Conservation (phyloP, 2,329 filamentous ascomycete species). For the Alternaria sp. region DNA sequence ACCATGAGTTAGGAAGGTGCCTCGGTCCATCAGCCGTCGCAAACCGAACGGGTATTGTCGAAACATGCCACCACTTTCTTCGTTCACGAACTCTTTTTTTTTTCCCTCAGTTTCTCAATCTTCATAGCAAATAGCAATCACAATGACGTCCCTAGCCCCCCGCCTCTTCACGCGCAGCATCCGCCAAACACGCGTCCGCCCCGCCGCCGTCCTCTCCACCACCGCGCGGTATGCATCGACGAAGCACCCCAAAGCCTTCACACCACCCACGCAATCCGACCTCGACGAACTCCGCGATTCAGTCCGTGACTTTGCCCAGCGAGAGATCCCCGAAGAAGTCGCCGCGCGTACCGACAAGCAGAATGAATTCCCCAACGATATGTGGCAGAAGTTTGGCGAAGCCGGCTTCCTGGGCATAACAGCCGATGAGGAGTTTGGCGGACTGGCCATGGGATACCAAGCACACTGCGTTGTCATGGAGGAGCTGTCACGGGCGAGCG, state of each 20-base stretch:
- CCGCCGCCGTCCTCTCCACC: slow-evolving; percentile 18
- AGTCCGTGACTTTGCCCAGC: slow-evolving; percentile 86
- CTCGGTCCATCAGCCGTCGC: slow-evolving; percentile 38
- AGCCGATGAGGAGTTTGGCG: slow-evolving; percentile 90
- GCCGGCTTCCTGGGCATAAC: slow-evolving; percentile 93
- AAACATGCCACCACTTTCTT: slow-evolving; percentile 16
- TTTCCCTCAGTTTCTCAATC: too few species aligned
- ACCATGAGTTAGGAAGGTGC: slow-evolving; percentile 20
- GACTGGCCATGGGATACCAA: slow-evolving; percentile 92
- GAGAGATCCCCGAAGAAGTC: slow-evolving; percentile 85
- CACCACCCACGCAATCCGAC: slow-evolving; percentile 74
- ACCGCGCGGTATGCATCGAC: slow-evolving; percentile 64
- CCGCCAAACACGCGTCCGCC: slow-evolving; percentile 41
- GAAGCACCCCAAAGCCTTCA: slow-evolving; percentile 74
- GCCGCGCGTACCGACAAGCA: slow-evolving; percentile 82
- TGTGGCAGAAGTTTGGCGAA: slow-evolving; percentile 94
- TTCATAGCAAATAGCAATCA: slow-evolving; percentile 14
- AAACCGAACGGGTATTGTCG: slow-evolving; percentile 24
- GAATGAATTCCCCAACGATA: slow-evolving; percentile 87
- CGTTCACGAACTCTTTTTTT: neutral
- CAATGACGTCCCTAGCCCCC: slow-evolving; percentile 46
- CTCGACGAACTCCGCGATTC: slow-evolving; percentile 82
- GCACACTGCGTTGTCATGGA: slow-evolving; percentile 96
- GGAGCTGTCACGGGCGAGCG: slow-evolving; percentile 88
- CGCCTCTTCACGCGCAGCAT: slow-evolving; percentile 52